Evolutionary conservation across 768 basidiomycete genomes (phyloP).

Genomic region (Phaeotremella skinneri): DNA sequence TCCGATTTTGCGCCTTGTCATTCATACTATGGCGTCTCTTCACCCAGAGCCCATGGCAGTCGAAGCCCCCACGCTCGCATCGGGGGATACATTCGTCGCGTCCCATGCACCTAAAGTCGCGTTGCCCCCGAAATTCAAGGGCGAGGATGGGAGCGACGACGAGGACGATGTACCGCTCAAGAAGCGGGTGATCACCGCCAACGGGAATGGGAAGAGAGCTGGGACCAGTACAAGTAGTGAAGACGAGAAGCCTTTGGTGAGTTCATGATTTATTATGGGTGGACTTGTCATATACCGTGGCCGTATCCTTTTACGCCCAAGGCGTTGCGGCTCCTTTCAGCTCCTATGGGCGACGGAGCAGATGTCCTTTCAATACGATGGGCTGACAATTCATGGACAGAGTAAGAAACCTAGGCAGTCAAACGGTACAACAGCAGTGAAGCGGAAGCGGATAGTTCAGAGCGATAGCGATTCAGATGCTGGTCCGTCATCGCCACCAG

Average conservation of each 20-base stretch:
- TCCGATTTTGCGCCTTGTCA: neutral
- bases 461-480: constrained; percentile 36
- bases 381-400: constrained; percentile 10
- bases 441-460: constrained; percentile 28
- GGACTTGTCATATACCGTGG: neutral
- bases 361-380: neutral
- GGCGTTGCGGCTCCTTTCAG: neutral
- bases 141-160: constrained; percentile 11
- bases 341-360: too few relatives aligned
- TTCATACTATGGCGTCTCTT: constrained; percentile 8
- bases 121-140: neutral
- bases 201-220: constrained; percentile 9
- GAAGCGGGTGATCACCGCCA: constrained; percentile 12
- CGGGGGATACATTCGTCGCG: constrained; percentile 10
- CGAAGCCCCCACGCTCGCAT: constrained; percentile 27
- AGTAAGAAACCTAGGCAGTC: constrained; percentile 37
- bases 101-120: constrained; percentile 32
- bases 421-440: constrained; percentile 19
- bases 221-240: constrained; percentile 26
- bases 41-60: constrained; percentile 35
- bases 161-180: constrained; percentile 28
- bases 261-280: neutral
- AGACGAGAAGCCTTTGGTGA: constrained; percentile 43
- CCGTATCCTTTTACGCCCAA: neutral
- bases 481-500: constrained; percentile 23